These are phyloP conservation scores for Oidiodendron maius DNA, from an alignment of 495 filamentous ascomycete genomes.

Conservation along the genomic window DNA sequence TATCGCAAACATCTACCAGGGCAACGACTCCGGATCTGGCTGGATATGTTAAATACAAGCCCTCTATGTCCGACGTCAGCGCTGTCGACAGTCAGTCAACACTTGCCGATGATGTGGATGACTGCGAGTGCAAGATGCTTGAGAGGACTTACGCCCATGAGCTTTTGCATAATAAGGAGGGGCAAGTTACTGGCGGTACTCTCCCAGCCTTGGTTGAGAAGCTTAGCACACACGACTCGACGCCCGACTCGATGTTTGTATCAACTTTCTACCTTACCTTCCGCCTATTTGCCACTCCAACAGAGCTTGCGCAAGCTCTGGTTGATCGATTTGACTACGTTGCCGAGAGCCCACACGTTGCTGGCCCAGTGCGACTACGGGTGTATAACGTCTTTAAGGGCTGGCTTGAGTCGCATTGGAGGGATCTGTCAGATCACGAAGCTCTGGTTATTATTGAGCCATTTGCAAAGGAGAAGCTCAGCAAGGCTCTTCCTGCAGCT, in stretches of 20 bases:
- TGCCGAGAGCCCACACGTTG: slow-evolving; percentile 64
- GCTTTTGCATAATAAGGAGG: slow-evolving; percentile 87
- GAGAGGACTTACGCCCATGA: slow-evolving; percentile 88
- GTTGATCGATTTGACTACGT: slow-evolving; percentile 91
- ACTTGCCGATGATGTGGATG: slow-evolving; percentile 67
- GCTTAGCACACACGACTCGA: slow-evolving; percentile 87
- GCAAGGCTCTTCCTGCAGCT: slow-evolving; percentile 62
- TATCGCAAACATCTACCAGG: slow-evolving; percentile 79
- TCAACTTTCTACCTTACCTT: slow-evolving; percentile 97
- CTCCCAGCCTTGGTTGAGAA: slow-evolving; percentile 88
- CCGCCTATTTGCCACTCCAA: slow-evolving; percentile 83
- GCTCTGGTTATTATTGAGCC: slow-evolving; percentile 68
- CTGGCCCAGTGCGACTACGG: slow-evolving; percentile 75
- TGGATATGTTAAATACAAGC: slow-evolving; percentile 30
- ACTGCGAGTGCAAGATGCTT: slow-evolving; percentile 72
- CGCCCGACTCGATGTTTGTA: slow-evolving; percentile 88
- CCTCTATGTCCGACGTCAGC: slow-evolving; percentile 52
- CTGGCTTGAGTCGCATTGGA: slow-evolving; percentile 97
- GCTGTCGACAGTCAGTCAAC: slow-evolving; percentile 51
- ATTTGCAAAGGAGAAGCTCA: slow-evolving; percentile 73
- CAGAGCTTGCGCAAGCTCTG: slow-evolving; percentile 71
- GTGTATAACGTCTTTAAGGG: slow-evolving; percentile 97
- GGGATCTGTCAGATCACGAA: slow-evolving; percentile 65
- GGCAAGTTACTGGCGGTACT: slow-evolving; percentile 88
- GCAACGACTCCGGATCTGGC: slow-evolving; percentile 79